These are phyloP conservation scores for Reticulascus tulasneorum DNA, from an alignment of 2,329 filamentous ascomycete species.

Conservation along the genomic window DNA sequence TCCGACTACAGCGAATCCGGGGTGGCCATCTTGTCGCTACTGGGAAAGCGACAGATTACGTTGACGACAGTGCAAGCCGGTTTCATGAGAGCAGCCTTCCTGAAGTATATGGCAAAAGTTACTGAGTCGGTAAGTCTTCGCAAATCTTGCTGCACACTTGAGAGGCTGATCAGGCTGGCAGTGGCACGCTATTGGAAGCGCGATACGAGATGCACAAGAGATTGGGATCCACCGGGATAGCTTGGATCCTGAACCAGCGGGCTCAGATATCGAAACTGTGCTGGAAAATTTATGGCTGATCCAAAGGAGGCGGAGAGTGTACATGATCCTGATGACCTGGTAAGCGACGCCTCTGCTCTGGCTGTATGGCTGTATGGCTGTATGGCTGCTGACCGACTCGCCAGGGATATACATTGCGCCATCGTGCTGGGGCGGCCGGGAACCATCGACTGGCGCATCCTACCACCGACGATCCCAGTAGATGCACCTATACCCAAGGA, in stretches of 20 bases:
- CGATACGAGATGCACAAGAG: conserved; percentile 60
- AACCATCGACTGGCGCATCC: conserved; percentile 46
- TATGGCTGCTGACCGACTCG: conserved; percentile 9
- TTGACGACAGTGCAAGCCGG: conserved; percentile 54
- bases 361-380: conserved; percentile 7
- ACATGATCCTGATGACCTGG: conserved; percentile 48
- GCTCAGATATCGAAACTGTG: conserved; percentile 42
- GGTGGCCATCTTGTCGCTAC: conserved; percentile 45
- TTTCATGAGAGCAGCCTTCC: conserved; percentile 51
- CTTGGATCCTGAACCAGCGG: conserved; percentile 45
- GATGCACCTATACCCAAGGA: conserved; percentile 48
- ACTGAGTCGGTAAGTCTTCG: conserved; percentile 51
- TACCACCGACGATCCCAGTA: conserved; percentile 46
- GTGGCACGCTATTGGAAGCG: conserved; percentile 54
- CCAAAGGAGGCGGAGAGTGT: conserved; percentile 49
- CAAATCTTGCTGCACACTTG: neutral
- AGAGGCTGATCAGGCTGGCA: conserved; percentile 17
- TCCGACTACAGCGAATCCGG: conserved; percentile 58
- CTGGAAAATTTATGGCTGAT: conserved; percentile 56
- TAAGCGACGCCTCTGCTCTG: too few species aligned
- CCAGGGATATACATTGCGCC: conserved; percentile 53
- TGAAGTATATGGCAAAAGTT: conserved; percentile 57
- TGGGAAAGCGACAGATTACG: conserved; percentile 55
- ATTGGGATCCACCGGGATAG: conserved; percentile 55
- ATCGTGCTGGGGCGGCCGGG: conserved; percentile 53